Evolutionary conservation across 2,329 filamentous ascomycete genomes (phyloP), one percentile per base, ranked within the genome.

Genomic region (Trematosphaeria pertusa): DNA sequence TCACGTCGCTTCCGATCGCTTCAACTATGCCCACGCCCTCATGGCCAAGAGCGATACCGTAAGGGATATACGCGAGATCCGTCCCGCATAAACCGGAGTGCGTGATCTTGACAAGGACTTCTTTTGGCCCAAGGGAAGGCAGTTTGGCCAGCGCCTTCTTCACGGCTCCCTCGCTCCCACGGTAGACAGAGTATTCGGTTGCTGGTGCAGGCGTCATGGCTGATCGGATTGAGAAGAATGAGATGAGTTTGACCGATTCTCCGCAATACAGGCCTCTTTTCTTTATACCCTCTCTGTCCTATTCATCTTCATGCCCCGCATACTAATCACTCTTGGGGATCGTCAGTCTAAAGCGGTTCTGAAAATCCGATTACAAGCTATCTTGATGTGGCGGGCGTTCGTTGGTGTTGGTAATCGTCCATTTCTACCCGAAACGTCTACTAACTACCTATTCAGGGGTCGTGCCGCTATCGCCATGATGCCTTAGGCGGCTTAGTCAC

Each of bases 21-120:
- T 75, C 61, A n/a, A 75, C 71, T 22, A 52, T 70, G 20, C 73
- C 73, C 30, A 75, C 62, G 14, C 73, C 73, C 48, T 75, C 73
- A 54, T 75, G 73, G 12, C 73, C 73, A 28, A 73, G 72, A 9
- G 53, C 55, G 20, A 59, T 50, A 0, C 55, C 58, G 22, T 46
- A 57, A 5, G 41, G 48, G n/a, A 53, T 22, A 14, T 52, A 56
- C 5, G 38, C 51, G 3, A 56, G 26, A 33, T 61, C 57, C 12
- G 55, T 49, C 10, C 28, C 52, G 31, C 57, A 60, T 14, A 61
- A 22, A 5, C 57, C 57, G 12, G 50, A 54, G 38, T 61, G 57
- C 1, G 55, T 59, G 36, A 61, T 56, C 30, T 52, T 56, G 15
- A 61, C 33, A 10, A 61, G 46, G 15, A 61, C 48, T 11, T 61